These are phyloP conservation scores for Lichtheimia ramosa DNA, from an alignment of 371 early-diverging fungal genomes.

Conservation along the genomic window DNA sequence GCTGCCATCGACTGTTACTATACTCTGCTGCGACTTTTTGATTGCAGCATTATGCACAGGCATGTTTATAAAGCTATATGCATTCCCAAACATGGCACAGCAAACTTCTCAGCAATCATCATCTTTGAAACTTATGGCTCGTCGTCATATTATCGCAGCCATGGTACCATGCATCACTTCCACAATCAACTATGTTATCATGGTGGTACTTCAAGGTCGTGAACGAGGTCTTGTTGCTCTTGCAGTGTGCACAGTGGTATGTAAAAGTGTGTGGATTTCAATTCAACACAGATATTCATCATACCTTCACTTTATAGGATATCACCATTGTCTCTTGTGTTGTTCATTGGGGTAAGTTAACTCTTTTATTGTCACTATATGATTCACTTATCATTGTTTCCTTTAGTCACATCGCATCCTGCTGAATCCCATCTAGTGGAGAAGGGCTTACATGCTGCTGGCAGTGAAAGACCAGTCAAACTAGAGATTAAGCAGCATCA, in stretches of 20 bases:
- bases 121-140: slow-evolving; percentile 48
- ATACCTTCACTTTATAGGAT: slow-evolving; percentile 16
- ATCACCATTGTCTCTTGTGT: slow-evolving; percentile 29
- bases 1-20: slow-evolving; percentile 40
- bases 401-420: slow-evolving; percentile 36
- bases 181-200: slow-evolving; percentile 37
- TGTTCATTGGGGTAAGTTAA: slow-evolving; percentile 40
- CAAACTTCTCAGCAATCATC: slow-evolving; percentile 32
- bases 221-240: slow-evolving; percentile 44
- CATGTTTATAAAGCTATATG: slow-evolving; percentile 46
- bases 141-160: slow-evolving; percentile 45
- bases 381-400: neutral
- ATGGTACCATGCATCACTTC: slow-evolving; percentile 31
- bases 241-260: slow-evolving; percentile 33
- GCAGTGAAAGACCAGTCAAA: slow-evolving; percentile 42
- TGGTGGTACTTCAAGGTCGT: slow-evolving; percentile 31
- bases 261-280: neutral
- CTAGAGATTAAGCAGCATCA: slow-evolving; percentile 51
- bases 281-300: neutral
- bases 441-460: slow-evolving; percentile 20
- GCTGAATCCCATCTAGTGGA: slow-evolving; percentile 36
- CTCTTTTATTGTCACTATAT: too few species aligned
- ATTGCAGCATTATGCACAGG: slow-evolving; percentile 33
- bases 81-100: slow-evolving; percentile 33
- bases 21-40: slow-evolving; percentile 50